Conservation (phyloP, 192 early-diverging fungal species). For the Coemansia sp. region DNA sequence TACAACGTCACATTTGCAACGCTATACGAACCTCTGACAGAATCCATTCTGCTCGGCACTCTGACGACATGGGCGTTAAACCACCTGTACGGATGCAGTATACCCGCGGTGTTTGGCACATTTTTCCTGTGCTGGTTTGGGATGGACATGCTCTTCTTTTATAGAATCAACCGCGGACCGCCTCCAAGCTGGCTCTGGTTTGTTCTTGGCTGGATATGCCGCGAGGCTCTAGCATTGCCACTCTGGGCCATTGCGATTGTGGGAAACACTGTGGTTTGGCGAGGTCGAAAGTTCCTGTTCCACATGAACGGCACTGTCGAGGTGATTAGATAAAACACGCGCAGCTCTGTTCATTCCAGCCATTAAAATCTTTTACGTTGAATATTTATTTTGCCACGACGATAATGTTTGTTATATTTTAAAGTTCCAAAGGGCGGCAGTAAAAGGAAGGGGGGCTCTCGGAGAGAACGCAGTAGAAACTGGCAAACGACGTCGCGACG, state of each 20-base stretch:
- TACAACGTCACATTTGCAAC: conserved; percentile 91
- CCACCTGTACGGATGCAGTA: conserved; percentile 58
- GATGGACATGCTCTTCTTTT: conserved; percentile 61
- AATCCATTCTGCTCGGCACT: conserved; percentile 78
- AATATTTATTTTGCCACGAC: background rate
- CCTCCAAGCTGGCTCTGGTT: conserved; percentile 59
- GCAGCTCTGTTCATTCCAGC: background rate
- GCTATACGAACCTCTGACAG: conserved; percentile 89
- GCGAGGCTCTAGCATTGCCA: conserved; percentile 85
- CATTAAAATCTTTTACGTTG: too few species aligned
- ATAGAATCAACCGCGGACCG: conserved; percentile 42
- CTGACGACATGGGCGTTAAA: conserved; percentile 71
- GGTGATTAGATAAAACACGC: conserved; percentile 3
- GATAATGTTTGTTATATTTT: background rate
- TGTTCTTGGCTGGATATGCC: conserved; percentile 73
- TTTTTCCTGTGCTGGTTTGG: conserved; percentile 64
- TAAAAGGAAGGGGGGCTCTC: background rate
- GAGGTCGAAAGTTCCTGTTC: conserved; percentile 72
- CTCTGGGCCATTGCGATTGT: conserved; percentile 79
- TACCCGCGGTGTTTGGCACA: conserved; percentile 48
- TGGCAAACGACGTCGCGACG: background rate
- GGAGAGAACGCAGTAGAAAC: background rate
- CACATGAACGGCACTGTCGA: conserved; percentile 66
- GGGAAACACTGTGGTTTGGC: conserved; percentile 87
- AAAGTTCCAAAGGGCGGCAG: background rate